Conservation (phyloP, 2,329 filamentous ascomycete species). For the Ophiostoma perfectum region DNA sequence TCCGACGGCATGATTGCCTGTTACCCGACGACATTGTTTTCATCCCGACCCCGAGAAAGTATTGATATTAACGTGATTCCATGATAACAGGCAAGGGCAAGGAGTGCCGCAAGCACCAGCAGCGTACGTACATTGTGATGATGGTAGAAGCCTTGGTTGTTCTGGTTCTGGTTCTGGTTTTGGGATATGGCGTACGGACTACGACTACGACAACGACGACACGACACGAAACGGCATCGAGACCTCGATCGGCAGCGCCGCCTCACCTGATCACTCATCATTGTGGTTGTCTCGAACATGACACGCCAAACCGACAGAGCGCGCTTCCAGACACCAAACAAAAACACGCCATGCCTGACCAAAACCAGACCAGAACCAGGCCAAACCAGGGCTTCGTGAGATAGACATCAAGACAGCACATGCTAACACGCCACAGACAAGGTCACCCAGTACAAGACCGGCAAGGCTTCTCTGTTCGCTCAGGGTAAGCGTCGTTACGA, state of each 20-base stretch:
- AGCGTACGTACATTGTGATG: conserved; percentile 32
- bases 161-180: neutral
- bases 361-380: neutral
- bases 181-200: neutral
- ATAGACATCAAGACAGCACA: neutral
- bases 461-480: conserved; percentile 37
- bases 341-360: no score
- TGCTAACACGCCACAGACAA: conserved; percentile 47
- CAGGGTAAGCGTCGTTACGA: conserved; percentile 98
- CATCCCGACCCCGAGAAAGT: neutral
- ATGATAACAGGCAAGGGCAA: conserved; percentile 60
- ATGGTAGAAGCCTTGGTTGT: neutral
- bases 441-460: conserved; percentile 72
- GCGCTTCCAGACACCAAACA: no score
- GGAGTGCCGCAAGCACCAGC: conserved; percentile 72
- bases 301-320: no score
- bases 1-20: conserved; percentile 4
- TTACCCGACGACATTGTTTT: conserved; percentile 5
- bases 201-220: conserved; percentile 4
- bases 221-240: neutral
- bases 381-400: neutral
- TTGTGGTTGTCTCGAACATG: no score
- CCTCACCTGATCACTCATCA: no score
- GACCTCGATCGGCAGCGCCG: no score
- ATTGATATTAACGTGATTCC: conserved; percentile 22